phyloP scores from a whole-genome alignment of 108 stramenopile genomes.

The Stephanodiscus triporus region DNA sequence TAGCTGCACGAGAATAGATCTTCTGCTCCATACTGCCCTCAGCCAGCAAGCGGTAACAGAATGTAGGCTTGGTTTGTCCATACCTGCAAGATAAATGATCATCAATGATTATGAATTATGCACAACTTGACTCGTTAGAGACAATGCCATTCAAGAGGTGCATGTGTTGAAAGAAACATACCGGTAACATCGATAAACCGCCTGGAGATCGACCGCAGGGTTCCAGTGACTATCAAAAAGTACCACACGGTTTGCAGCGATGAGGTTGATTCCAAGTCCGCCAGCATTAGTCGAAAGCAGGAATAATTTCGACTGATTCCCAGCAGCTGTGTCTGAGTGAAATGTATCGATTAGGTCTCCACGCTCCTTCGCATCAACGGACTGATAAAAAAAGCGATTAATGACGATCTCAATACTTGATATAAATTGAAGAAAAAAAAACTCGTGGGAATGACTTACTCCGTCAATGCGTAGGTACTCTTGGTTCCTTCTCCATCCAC shows the following conservation, averaged over 20 bases:
- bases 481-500: conserved; percentile 58
- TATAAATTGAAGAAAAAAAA: not conserved
- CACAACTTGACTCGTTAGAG: not conserved
- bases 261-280: conserved; percentile 60
- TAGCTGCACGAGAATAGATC: conserved; percentile 66
- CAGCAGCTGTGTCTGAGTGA: conserved; percentile 47
- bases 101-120: not conserved
- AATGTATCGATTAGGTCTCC: conserved; percentile 60
- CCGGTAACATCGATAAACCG: conserved; percentile 72
- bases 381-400: not conserved
- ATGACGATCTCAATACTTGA: not conserved
- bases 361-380: conserved; percentile 55
- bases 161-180: conserved; percentile 15
- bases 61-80: conserved; percentile 71
- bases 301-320: conserved; percentile 38
- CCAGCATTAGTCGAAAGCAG: conserved; percentile 62
- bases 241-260: conserved; percentile 64
- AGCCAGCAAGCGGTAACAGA: conserved; percentile 71
- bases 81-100: conserved; percentile 32
- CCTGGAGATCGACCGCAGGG: conserved; percentile 63
- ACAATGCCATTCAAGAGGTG: not conserved
- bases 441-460: not conserved
- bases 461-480: conserved; percentile 84
- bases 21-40: conserved; percentile 85
- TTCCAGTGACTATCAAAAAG: conserved; percentile 73